Conservation (phyloP, 2,329 filamentous ascomycete species). For the Bipolaris oryzae region DNA sequence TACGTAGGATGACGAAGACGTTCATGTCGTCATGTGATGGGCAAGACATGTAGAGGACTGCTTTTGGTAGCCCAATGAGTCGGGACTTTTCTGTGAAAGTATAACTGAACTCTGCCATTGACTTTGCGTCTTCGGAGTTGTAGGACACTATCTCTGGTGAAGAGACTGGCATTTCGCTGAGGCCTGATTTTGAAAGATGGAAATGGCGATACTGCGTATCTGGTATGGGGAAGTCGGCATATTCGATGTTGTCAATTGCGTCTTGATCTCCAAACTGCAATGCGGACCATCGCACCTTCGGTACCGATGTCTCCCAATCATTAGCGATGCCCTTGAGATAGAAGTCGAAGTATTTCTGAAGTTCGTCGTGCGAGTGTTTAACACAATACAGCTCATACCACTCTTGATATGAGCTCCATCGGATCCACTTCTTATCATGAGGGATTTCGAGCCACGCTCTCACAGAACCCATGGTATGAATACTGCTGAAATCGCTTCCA, state of each 20-base stretch:
- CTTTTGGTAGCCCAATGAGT: slow-evolving; percentile 56
- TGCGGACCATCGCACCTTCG: slow-evolving; percentile 52
- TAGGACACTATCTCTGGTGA: slow-evolving; percentile 14
- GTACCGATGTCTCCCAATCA: slow-evolving; percentile 55
- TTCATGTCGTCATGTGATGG: slow-evolving; percentile 52
- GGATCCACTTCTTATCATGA: slow-evolving; percentile 12
- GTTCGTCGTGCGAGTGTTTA: slow-evolving; percentile 13
- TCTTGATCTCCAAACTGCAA: slow-evolving; percentile 35
- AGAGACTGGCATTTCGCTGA: slow-evolving; percentile 4
- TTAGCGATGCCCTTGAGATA: slow-evolving; percentile 55
- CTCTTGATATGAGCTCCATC: slow-evolving; percentile 18
- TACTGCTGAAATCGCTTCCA: slow-evolving; percentile 15
- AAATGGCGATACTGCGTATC: slow-evolving; percentile 22
- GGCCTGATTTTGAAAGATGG: slow-evolving; percentile 12
- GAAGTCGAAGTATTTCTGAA: slow-evolving; percentile 52
- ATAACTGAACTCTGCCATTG: slow-evolving; percentile 21
- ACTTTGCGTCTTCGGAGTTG: slow-evolving; percentile 25
- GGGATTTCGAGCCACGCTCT: slow-evolving; percentile 8
- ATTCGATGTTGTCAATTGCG: slow-evolving; percentile 26
- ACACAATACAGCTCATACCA: slow-evolving; percentile 25
- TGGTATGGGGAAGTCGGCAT: slow-evolving; percentile 23
- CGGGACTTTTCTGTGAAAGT: slow-evolving; percentile 46
- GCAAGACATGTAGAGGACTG: slow-evolving; percentile 55
- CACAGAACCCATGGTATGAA: slow-evolving; percentile 23
- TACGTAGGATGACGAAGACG: slow-evolving; percentile 54